Conservation (phyloP, 2,329 filamentous ascomycete genomes). For the Alternaria metachromatica region DNA sequence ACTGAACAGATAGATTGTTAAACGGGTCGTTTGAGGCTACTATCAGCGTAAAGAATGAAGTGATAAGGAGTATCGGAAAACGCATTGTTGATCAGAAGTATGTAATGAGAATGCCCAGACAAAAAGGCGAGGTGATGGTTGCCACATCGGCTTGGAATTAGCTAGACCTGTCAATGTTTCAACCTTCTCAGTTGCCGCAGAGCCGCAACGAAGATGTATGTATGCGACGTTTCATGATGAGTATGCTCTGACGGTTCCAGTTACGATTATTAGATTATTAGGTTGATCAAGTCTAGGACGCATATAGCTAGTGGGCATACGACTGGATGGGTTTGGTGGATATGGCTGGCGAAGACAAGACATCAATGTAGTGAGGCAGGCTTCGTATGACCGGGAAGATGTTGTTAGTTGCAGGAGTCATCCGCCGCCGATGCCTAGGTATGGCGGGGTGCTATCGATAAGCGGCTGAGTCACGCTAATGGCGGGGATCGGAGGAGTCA, state of each 20-base stretch:
- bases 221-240: slow-evolving; percentile 1
- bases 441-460: slow-evolving; percentile 28
- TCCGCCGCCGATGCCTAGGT: neutral
- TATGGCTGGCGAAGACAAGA: neutral
- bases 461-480: slow-evolving; percentile 24
- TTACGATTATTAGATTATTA: neutral
- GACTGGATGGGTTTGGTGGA: too few species aligned
- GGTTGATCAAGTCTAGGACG: too few species aligned
- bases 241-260: neutral
- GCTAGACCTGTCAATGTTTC: slow-evolving; percentile 19
- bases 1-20: neutral
- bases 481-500: slow-evolving; percentile 31
- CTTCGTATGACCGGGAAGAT: neutral
- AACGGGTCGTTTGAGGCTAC: neutral
- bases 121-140: neutral
- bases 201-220: neutral
- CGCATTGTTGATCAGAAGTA: neutral
- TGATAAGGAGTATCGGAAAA: neutral
- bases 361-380: too few species aligned
- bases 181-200: neutral
- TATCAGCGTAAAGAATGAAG: neutral
- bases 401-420: neutral
- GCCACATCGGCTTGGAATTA: neutral
- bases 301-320: too few species aligned
- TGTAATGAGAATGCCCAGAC: neutral